Evolutionary conservation across 164 flowering plant species (phyloP), one percentile per base, ranked within the genome.

Genomic region (Euptelea pleiosperma): DNA sequence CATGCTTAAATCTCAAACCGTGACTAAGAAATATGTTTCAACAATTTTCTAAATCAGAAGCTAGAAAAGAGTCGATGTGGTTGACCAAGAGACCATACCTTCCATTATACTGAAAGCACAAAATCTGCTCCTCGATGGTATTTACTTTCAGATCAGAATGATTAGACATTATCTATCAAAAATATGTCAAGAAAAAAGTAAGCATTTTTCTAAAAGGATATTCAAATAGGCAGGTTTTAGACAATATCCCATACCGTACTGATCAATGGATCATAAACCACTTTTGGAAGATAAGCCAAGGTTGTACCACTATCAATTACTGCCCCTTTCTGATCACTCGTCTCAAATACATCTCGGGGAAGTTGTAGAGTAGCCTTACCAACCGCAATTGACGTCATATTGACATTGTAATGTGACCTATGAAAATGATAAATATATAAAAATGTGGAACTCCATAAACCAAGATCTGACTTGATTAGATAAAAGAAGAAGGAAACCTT

Each of bases 281-380:
- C 70, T 5, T 74, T 63, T 24, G 96, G 90, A 70, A 92, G 76
- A 72, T 89, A 89, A 3, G 96, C 86, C 78, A 92, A 73, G 21
- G 98, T 92, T 63, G 96, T 87, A 48, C 98, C 98, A 68, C 96
- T 89, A 64, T 92, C 98, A 57, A 92, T 77, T 28, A 92, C 79
- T 30, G 96, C 75, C 52, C 84, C 87, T 57, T 55, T 76, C 24
- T 48, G 55, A 14, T 57, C 70, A 25, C 74, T 85, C 33, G 72
- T 49, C 28, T 74, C 86, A 71, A 82, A 82, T 45, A 61, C 41
- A 75, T 79, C 86, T 31, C 86, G 55, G 5, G 95, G 82, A 68
- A 89, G 83, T 24, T 78, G 61, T 55, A 91, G 70, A 54, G 70
- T 75, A 42, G 63, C 52, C 63, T 77, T 80, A 60, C 83, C 96